Evolutionary conservation across 352 stramenopile genomes (phyloP), one percentile per base, ranked within the genome.

Genomic region (Pythium apleroticum): DNA sequence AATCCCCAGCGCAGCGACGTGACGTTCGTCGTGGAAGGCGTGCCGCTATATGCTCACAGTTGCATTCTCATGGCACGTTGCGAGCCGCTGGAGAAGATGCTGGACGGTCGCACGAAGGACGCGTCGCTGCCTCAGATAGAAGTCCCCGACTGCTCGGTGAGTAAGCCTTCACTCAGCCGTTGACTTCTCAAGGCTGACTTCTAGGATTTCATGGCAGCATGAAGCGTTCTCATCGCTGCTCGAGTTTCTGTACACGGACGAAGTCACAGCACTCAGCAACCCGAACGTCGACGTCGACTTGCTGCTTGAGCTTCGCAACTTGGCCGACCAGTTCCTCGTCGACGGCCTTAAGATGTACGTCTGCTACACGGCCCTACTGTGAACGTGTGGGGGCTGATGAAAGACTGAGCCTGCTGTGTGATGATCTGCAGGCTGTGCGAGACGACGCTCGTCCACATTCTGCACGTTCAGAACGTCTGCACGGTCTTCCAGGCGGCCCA

Each of bases 221-320:
- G 76, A 86, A 30, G 87, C 84, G 7, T 96, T 97, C 55, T 64
- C 85, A 25, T 81, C 83, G 24, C 71, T 97, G 48, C 78, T 97
- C 46, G 89, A 97, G 64, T 97, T 90, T 59, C 68, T 97, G 7
- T 97, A 97, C 71, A 96, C 89, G 15, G 90, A 97, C 50, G 72
- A 91, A 65, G 88, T 96, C 2, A 53, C 52, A 2, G 69, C 65
- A 7, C 66, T 95, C 7, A 20, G 65, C 33, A 65, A 63, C 49
- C 48, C 55, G 0, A 73, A 81, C 33, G 52, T 60, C 17, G 57
- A 57, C 27, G 37, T 60, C n/a, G 86, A 93, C 17, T 95, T 96
- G 60, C 41, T 83, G 24, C 74, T 97, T 4, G 86, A 97, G 57
- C 71, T 97, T 19, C 71, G 94, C 17, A 73, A 75, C 6, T 39